Percentiles rank a stretch among this genome's conserved stretches.
Conservation (phyloP, 1,139 yeast genomes). For the Pichia sp. region DNA sequence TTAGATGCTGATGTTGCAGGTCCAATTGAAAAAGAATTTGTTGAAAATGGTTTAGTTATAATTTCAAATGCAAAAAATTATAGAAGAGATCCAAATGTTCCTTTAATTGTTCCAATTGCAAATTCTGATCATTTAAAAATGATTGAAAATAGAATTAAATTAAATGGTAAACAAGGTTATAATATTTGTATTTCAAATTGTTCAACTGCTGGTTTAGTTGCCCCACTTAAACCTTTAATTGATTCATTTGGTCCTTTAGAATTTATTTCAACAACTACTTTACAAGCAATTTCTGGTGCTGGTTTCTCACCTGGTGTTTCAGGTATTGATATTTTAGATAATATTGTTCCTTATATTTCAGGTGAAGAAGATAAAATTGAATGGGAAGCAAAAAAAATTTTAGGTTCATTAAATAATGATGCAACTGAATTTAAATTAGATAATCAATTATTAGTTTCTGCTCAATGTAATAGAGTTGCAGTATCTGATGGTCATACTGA, state of each 20-base stretch:
- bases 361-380: conserved; percentile 99
- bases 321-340: conserved; percentile 90
- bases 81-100: conserved; percentile 83
- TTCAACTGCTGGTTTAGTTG: conserved; percentile 96
- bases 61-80: conserved; percentile 95
- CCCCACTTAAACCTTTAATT: conserved; percentile 89
- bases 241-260: conserved; percentile 88
- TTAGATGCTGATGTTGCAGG: conserved; percentile 94
- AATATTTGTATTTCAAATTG: conserved; percentile 95
- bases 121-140: conserved; percentile 89
- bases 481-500: conserved; percentile 98
- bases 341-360: conserved; percentile 86
- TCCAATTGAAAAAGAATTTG: conserved; percentile 78
- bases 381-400: conserved; percentile 95
- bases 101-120: conserved; percentile 90
- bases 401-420: conserved; percentile 55
- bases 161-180: conserved; percentile 64
- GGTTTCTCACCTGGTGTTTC: conserved; percentile 98
- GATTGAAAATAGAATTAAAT: conserved; percentile 53
- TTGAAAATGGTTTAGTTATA: conserved; percentile 73
- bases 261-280: conserved; percentile 78
- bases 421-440: conserved; percentile 57
- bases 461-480: conserved; percentile 95
- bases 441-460: conserved; percentile 78
- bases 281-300: conserved; percentile 98